Percentiles rank a stretch among this genome's conserved stretches.
Evolutionary conservation across 129 eudicot genomes (phyloP).

Genomic region (Flaveria linearis): DNA sequence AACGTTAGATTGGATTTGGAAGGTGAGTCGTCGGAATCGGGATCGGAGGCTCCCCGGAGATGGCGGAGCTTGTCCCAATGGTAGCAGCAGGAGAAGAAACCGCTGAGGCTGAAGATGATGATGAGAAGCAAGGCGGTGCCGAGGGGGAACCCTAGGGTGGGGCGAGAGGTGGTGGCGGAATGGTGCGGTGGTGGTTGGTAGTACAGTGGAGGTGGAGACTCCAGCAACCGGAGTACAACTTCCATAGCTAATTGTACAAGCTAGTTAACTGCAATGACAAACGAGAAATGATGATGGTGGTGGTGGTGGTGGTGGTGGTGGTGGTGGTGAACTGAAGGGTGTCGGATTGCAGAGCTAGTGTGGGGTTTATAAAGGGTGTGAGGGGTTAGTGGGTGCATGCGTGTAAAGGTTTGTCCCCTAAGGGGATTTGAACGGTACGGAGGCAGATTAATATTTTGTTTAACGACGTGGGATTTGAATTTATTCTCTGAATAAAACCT

Average conservation of each 20-base stretch:
- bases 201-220: constrained; percentile 32
- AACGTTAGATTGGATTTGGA: constrained; percentile 42
- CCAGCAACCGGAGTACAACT: constrained; percentile 33
- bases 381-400: constrained; percentile 35
- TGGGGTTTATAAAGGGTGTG: background rate
- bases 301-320: background rate
- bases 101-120: constrained; percentile 73
- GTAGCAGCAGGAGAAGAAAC: constrained; percentile 77
- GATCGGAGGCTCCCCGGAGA: constrained; percentile 43
- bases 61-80: constrained; percentile 74
- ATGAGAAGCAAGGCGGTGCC: constrained; percentile 72
- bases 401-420: constrained; percentile 35
- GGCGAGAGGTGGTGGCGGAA: constrained; percentile 50
- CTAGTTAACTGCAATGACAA: background rate
- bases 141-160: constrained; percentile 76
- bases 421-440: constrained; percentile 31
- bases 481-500: constrained; percentile 3
- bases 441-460: constrained; percentile 16
- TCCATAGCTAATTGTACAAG: constrained; percentile 23
- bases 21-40: constrained; percentile 28
- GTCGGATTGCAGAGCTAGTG: background rate
- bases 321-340: background rate
- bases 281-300: background rate
- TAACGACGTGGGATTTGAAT: background rate
- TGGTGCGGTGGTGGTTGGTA: constrained; percentile 47